These are phyloP conservation scores for Pisolithus marmoratus DNA, from an alignment of 768 basidiomycete species.

Conservation along the genomic window DNA sequence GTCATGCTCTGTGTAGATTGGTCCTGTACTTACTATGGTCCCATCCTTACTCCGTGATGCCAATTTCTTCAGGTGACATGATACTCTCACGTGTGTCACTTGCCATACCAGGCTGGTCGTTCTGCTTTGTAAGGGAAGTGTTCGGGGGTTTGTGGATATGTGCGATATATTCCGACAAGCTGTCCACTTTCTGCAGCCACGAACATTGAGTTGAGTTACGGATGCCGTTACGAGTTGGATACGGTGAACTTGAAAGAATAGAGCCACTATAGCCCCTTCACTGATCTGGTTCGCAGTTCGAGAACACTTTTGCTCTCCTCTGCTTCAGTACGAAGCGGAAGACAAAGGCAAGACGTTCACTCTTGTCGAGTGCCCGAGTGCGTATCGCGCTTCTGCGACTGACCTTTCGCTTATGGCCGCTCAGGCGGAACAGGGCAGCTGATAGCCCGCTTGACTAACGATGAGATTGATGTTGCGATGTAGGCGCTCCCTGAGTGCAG, in stretches of 20 bases:
- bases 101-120: no score
- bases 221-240: constrained; percentile 29
- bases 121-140: no score
- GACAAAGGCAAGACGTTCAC: constrained; percentile 72
- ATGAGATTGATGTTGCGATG: constrained; percentile 83
- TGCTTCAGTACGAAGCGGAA: constrained; percentile 74
- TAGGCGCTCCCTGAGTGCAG: constrained; percentile 26
- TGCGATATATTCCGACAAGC: no score
- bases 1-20: background rate
- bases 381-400: constrained; percentile 8
- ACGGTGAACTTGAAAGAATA: constrained; percentile 14
- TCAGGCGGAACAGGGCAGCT: constrained; percentile 83
- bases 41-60: background rate
- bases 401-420: background rate
- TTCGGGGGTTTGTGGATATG: no score
- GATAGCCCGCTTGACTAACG: constrained; percentile 65
- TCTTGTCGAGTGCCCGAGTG: constrained; percentile 87
- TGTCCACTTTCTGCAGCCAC: background rate
- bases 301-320: constrained; percentile 89
- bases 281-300: constrained; percentile 44
- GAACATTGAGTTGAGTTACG: background rate
- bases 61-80: background rate
- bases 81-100: background rate
- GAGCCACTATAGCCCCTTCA: background rate
- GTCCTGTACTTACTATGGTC: background rate